These are phyloP conservation scores for Camelina sativa DNA, from an alignment of 345 rosid genomes.

Conservation along the genomic window DNA sequence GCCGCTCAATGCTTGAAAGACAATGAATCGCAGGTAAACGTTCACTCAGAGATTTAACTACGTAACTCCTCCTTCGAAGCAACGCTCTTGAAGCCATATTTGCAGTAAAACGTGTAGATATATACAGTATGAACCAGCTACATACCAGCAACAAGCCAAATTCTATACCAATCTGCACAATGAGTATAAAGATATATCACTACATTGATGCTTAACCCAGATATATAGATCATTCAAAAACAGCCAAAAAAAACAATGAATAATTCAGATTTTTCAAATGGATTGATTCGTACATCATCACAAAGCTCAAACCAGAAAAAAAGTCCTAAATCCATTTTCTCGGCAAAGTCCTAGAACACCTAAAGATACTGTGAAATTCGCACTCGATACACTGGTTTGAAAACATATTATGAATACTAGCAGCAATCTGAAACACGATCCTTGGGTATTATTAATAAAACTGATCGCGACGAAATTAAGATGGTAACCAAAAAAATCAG, in stretches of 20 bases:
- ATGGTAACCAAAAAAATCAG: neutral
- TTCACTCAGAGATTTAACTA: slow-evolving; percentile 47
- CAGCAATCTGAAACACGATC: slow-evolving; percentile 11
- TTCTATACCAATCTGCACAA: slow-evolving; percentile 37
- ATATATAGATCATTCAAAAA: slow-evolving; percentile 4
- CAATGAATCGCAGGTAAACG: slow-evolving; percentile 45
- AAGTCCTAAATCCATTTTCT: neutral
- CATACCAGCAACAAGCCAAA: slow-evolving; percentile 32
- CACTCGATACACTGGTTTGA: neutral
- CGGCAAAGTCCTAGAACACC: neutral
- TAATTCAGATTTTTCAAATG: neutral
- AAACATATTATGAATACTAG: neutral
- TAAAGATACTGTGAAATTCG: neutral
- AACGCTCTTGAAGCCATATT: slow-evolving; percentile 76
- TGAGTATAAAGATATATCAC: slow-evolving; percentile 17
- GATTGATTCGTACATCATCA: neutral
- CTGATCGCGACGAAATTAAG: slow-evolving; percentile 30
- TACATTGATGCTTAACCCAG: neutral
- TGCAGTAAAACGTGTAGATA: slow-evolving; percentile 17
- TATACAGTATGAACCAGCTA: slow-evolving; percentile 31
- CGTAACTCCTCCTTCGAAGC: slow-evolving; percentile 55
- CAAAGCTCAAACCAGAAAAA: slow-evolving; percentile 3
- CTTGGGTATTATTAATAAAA: neutral
- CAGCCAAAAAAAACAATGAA: neutral
- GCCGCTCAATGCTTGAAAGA: slow-evolving; percentile 49